A percentile compares a stretch with the other conserved stretches of the same genome.
Conservation (phyloP, 1,284 basidiomycete genomes). For the Cutaneotrichosporon mucoides region DNA sequence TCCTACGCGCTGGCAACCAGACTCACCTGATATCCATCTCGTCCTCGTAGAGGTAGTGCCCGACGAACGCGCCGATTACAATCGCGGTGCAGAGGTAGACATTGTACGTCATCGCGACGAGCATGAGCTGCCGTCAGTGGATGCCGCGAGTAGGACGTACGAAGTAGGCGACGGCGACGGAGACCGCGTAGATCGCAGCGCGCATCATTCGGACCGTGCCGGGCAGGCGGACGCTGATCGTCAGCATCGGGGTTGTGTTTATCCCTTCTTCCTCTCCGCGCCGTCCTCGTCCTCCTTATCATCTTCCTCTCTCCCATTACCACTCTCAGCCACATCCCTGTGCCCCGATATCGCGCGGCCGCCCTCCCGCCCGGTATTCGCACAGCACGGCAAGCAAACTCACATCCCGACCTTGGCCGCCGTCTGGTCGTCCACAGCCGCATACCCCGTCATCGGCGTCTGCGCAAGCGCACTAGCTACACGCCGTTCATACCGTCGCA, state of each 20-base stretch:
- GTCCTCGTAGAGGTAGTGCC: conserved; percentile 46
- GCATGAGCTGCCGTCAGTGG: conserved; percentile 44
- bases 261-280: not conserved
- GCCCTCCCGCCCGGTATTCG: too few relatives aligned
- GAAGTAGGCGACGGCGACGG: conserved; percentile 46
- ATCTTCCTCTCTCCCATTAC: too few relatives aligned
- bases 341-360: too few relatives aligned
- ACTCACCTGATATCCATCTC: conserved; percentile 43
- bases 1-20: not conserved
- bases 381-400: conserved; percentile 14
- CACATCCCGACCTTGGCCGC: conserved; percentile 29
- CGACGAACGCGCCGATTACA: conserved; percentile 46
- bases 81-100: conserved; percentile 48
- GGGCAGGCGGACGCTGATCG: conserved; percentile 25
- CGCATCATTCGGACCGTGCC: conserved; percentile 24
- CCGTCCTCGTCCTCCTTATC: too few relatives aligned
- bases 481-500: conserved; percentile 32
- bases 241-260: not conserved
- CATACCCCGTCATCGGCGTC: conserved; percentile 25
- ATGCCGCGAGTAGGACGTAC: conserved; percentile 24
- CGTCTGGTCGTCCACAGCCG: conserved; percentile 24
- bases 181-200: conserved; percentile 39
- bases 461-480: conserved; percentile 30
- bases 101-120: conserved; percentile 52
- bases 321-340: too few relatives aligned